Base-by-base conservation (phyloP, 148 eudicot genomes). In the Chenopodium suecicum region DNA sequence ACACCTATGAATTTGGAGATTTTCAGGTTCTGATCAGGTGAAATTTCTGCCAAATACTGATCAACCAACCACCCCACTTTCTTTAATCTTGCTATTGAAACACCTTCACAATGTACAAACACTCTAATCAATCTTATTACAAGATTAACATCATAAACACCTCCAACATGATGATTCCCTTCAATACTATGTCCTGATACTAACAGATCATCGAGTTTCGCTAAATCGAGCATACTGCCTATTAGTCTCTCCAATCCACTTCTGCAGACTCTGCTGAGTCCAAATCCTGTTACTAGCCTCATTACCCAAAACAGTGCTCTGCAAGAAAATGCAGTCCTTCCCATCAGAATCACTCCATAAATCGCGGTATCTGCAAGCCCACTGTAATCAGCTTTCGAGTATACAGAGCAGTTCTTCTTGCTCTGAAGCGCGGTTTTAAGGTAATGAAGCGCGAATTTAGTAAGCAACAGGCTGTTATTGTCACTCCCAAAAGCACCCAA, bases 81-180 rank as follows among this genome's bases (percentile, higher is more conserved):
- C 78, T 84, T 86, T 85, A 90, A 77, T 85, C 89, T 90, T 56
- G 73, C 63, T 60, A 83, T 27, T 44, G 76, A 82, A 60, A 86
- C 74, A 0, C 78, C 83, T 27, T 88, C 88, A 13, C 87, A 83
- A 69, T 85, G 87, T 60, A 92, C 93, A 83, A 92, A 94, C 75
- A 92, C 83, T 52, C 89, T 86, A 13, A 92, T 82, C 82, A 94
- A 79, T 77, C 97, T 90, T 52, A 91, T 75, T 9, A 94, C 97
- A 46, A 91, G 88, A 75, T 90, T 90, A 63, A 94, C 97, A 90
- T 94, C 97, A 82, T 94, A 94, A 20, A 89, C 94, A 56, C 94
- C 90, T 2, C 84, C 78, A 50, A 76, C 76, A 50, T 58, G 65
- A 23, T 70, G 84, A 44, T 46, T 37, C 4, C 75, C 56, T 22